A percentile compares a stretch with the other conserved stretches of the same genome.
These are phyloP conservation scores for Hericium erinaceus DNA, from an alignment of 768 basidiomycete genomes.

Conservation along the genomic window DNA sequence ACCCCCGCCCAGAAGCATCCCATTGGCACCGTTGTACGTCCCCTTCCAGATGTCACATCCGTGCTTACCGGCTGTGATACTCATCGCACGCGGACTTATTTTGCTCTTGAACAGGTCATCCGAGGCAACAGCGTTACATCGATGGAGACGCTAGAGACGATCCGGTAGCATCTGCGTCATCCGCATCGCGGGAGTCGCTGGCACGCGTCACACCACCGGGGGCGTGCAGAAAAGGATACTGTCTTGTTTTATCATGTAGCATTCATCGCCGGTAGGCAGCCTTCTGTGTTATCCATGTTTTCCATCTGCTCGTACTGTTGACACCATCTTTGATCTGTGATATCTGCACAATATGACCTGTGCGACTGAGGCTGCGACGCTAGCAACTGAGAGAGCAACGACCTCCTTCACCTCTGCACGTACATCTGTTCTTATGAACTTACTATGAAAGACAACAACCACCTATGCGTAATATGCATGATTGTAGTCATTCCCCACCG, in stretches of 20 bases:
- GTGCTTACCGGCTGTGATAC: not conserved
- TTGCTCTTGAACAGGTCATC: constrained; percentile 56
- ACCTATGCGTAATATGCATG: too few relatives aligned
- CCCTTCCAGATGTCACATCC: not conserved
- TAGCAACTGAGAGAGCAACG: too few relatives aligned
- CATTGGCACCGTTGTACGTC: constrained; percentile 84
- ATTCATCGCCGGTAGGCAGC: not conserved
- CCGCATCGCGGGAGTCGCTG: not conserved
- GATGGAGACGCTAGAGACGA: constrained; percentile 80
- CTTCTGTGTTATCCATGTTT: not conserved
- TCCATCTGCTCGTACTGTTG: not conserved
- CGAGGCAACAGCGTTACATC: constrained; percentile 95
- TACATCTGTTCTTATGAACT: too few relatives aligned
- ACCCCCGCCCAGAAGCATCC: constrained; percentile 83
- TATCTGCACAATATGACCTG: too few relatives aligned
- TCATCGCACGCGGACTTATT: not conserved
- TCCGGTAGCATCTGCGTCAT: constrained; percentile 24
- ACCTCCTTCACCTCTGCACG: too few relatives aligned
- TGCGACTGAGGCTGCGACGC: too few relatives aligned
- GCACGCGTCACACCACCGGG: too few relatives aligned
- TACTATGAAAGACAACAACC: too few relatives aligned
- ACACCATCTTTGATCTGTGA: not conserved
- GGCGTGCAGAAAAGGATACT: not conserved
- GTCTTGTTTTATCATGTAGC: not conserved
- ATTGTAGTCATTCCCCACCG: too few relatives aligned